Base-by-base conservation (phyloP, 2,329 filamentous ascomycete species). In the Penicillium italicum region DNA sequence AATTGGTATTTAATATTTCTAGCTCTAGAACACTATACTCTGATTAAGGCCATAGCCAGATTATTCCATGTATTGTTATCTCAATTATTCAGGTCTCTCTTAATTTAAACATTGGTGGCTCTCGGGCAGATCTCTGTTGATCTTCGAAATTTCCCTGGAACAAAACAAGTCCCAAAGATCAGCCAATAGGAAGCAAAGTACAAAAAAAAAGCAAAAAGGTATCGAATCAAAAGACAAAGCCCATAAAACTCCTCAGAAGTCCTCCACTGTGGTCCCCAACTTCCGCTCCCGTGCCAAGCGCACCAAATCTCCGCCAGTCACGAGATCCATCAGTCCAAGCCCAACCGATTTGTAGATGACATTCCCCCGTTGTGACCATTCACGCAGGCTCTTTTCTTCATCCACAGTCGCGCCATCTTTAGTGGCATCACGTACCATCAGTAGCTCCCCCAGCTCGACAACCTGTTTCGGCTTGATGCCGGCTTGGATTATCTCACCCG, bases 401-500 rank as follows among this genome's bases (percentile, higher is more conserved):
- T 74, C 69, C 28, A 73, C 65, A 22, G 59, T 56, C 2, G 69
- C 62, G 45, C 70, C 65, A 14, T 68, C 60, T 37, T 64, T 67
- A 2, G 79, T 78, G 50, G 83, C 81, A 44, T 80, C 72, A 67
- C 81, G 82, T 64, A 86, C 73, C 82, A 86, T 86, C 57, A 87
- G 74, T 45, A 97, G 77, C 69, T 97, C 92, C 4, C 92, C 93
- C 1, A 97, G 77, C 72, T 97, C 93, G 0, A 96, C 89, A 4
- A 97, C 81, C 64, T 95, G 87, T 43, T 85, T 81, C 0, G 89
- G 85, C 22, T 80, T 79, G 28, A 97, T 77, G 0, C 85, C 86
- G 0, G 90, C 90, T 62, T 90, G 84, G 10, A 95, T 87, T 45
- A 97, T 79, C 76, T 97, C 93, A 0, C 93, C 93, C 0, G 92